These are phyloP conservation scores for Picea abies DNA, from an alignment of 83 land plant genomes.

Conservation along the genomic window DNA sequence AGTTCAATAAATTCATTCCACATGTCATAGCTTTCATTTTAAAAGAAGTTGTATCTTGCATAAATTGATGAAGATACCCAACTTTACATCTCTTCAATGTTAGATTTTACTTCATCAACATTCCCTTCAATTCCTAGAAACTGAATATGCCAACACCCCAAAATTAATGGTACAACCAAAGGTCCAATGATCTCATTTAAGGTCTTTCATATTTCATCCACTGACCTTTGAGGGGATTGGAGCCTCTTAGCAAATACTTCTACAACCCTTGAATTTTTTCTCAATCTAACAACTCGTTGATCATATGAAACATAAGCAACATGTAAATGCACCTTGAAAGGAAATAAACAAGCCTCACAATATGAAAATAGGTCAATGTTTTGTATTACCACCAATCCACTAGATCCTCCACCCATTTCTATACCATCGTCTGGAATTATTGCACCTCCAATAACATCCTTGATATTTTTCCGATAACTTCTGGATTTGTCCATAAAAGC, in stretches of 20 bases:
- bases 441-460: too few relatives aligned
- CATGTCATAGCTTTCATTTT: too few relatives aligned
- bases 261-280: slow-evolving; percentile 76
- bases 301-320: slow-evolving; percentile 70
- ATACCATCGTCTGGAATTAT: too few relatives aligned
- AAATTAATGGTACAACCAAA: slow-evolving; percentile 38
- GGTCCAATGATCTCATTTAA: slow-evolving; percentile 56
- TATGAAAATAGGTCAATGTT: slow-evolving; percentile 66
- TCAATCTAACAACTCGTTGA: slow-evolving; percentile 72
- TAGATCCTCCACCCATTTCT: slow-evolving; percentile 55
- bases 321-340: slow-evolving; percentile 71
- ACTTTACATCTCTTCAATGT: background rate
- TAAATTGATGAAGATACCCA: too few relatives aligned
- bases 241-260: slow-evolving; percentile 68
- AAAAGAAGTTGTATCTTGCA: too few relatives aligned
- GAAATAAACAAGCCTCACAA: slow-evolving; percentile 82
- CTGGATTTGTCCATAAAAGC: too few relatives aligned
- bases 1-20: too few relatives aligned
- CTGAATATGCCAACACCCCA: too few relatives aligned
- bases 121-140: too few relatives aligned
- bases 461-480: too few relatives aligned
- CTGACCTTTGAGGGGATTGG: slow-evolving; percentile 62
- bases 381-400: slow-evolving; percentile 78
- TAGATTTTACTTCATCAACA: too few relatives aligned
- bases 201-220: slow-evolving; percentile 59